Evolutionary conservation across 2,329 filamentous ascomycete species (phyloP), one percentile per base, ranked within the genome.

Genomic region (Fusarium metavorans): DNA sequence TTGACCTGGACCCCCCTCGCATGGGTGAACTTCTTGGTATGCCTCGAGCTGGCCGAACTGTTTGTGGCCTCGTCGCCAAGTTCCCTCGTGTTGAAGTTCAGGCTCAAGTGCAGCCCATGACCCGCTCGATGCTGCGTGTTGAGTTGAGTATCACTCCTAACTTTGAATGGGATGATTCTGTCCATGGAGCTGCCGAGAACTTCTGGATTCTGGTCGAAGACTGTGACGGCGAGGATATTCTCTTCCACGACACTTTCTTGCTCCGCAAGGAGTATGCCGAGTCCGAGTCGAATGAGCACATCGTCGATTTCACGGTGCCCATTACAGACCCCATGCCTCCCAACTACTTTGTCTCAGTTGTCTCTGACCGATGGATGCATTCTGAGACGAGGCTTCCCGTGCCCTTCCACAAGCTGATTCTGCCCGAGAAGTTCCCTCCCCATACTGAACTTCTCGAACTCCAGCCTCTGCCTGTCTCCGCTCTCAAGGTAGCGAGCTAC

Each of bases 161-260:
- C 79, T 99, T 99, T 78, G 92, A 95, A 71, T 99, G 97, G 97
- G 96, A 99, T 76, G 95, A 97, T 73, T 88, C 91, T 30, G 82
- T 99, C 5, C 97, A 99, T 81, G 97, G 97, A 3, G 88, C 89
- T 35, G 94, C 95, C 0, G 95, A 99, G 84, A 95, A 91, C 76
- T 99, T 98, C 85, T 99, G 97, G 97, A 95, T 99, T 72, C 84
- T 99, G 66, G 95, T 98, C 5, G 97, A 99, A 83, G 97, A 99
- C 79, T 98, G 95, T 78, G 97, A 99, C 80, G 97, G 97, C 30
- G 97, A 99, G 82, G 94, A 98, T 67, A 95, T 99, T 52, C 86
- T 99, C 54, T 98, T 95, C 87, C 94, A 98, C 77, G 97, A 99
- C 80, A 94, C 95, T 69, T 98, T 99, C 83, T 87, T 98, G 43